phyloP scores from a whole-genome alignment of 805 yeast genomes.

The Metschnikowia chrysomelidarum region DNA sequence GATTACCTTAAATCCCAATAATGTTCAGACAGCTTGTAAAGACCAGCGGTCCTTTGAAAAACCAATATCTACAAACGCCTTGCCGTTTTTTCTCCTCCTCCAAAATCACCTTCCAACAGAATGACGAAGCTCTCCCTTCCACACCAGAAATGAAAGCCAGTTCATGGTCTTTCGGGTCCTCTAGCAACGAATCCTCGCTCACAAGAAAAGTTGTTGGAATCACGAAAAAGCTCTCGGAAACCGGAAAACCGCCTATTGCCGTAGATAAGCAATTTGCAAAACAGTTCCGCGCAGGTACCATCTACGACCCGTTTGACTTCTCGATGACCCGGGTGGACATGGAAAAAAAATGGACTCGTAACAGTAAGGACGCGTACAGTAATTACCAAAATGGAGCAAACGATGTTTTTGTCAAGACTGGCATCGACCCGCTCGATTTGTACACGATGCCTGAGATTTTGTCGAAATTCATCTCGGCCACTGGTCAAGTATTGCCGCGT shows the following conservation, averaged over 20 bases:
- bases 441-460: slow-evolving; percentile 72
- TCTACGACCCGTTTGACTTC: slow-evolving; percentile 83
- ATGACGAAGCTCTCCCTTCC: slow-evolving; percentile 23
- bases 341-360: slow-evolving; percentile 32
- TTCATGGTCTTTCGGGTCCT: slow-evolving; percentile 28
- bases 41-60: not conserved
- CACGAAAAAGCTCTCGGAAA: slow-evolving; percentile 31
- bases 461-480: slow-evolving; percentile 60
- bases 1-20: not conserved
- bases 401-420: slow-evolving; percentile 41
- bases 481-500: slow-evolving; percentile 77
- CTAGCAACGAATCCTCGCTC: slow-evolving; percentile 21
- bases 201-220: slow-evolving; percentile 34
- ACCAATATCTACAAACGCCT: not conserved
- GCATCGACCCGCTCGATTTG: slow-evolving; percentile 65
- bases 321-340: slow-evolving; percentile 55
- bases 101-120: not conserved
- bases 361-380: slow-evolving; percentile 25
- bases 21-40: slow-evolving; percentile 5
- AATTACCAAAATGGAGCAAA: slow-evolving; percentile 16
- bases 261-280: slow-evolving; percentile 36
- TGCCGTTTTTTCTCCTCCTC: slow-evolving; percentile 7
- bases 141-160: slow-evolving; percentile 30
- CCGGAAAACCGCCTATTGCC: slow-evolving; percentile 33
- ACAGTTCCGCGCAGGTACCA: slow-evolving; percentile 48